Base-by-base conservation (phyloP, 352 stramenopile species). In the Pythium rhizo-oryzae region DNA sequence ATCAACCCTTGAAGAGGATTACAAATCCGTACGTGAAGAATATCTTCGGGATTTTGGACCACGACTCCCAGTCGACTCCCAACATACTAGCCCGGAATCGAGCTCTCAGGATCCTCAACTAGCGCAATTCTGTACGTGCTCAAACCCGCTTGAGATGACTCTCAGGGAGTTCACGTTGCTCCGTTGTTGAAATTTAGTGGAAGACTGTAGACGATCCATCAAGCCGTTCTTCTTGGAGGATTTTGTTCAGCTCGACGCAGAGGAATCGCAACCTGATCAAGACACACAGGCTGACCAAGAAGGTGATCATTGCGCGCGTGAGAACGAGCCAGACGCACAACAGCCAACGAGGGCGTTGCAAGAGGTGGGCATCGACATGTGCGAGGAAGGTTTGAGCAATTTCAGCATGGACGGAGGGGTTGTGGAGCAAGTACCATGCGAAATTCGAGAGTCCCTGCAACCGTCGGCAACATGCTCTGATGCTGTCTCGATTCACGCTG, bases 171-270 rank as follows among this genome's bases (percentile, higher is more conserved):
- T 52, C 19, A 28, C 52, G 30, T 18, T 28, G 44, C 5, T 30
- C 37, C 43, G 23, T 11, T 4, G 4, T 11, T 54, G 18, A 11
- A 39, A 35, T 18, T 47, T 8, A 78, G 72, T 78, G 28, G 53
- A 66, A 59, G 62, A 65, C 0, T 78, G 72, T 28, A 62, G 69
- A 43, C 68, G 69, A 35, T 78, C 67, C 1, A 78, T 78, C 67
- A 78, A 76, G 46, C 72, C 72, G 4, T 78, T 78, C 30, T 78
- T 78, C 30, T 24, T 78, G 2, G 72, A 78, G 24, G 72, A 78
- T 63, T 78, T 75, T 33, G 57, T 78, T 39, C 51, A 77, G 9
- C 3, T 54, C 1, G 66, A 70, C 24, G 7, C 19, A 9, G 64
- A 55, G 16, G 18, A 28, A 50, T 73, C 54, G 0, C 44, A 73